phyloP scores from a whole-genome alignment of 73 alveolate genomes.

The Paramecium bursaria region DNA sequence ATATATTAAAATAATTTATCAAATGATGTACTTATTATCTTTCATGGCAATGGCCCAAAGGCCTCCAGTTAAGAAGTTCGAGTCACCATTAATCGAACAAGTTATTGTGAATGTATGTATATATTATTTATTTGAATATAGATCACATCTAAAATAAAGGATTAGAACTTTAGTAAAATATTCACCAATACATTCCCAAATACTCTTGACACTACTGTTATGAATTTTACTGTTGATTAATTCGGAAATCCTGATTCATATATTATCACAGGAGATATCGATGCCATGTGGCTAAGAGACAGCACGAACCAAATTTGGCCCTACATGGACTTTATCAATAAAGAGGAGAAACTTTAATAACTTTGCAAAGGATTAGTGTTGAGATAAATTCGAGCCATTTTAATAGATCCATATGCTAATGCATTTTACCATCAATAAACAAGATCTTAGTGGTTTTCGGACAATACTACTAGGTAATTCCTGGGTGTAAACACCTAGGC shows the following conservation, averaged over 20 bases:
- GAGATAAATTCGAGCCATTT: constrained; percentile 74
- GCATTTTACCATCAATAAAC: constrained; percentile 80
- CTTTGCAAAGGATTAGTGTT: constrained; percentile 79
- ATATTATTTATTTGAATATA: too few species aligned
- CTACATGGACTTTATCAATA: constrained; percentile 78
- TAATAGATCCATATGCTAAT: constrained; percentile 88
- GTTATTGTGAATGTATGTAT: constrained; percentile 61
- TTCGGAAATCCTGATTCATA: constrained; percentile 79
- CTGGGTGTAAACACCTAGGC: constrained; percentile 75
- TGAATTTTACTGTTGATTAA: constrained; percentile 56
- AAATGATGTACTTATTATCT: too few species aligned
- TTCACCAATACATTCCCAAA: constrained; percentile 86
- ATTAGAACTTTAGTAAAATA: constrained; percentile 68
- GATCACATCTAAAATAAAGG: constrained; percentile 73
- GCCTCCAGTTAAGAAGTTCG: constrained; percentile 13
- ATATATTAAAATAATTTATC: constrained; percentile 14
- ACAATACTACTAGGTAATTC: constrained; percentile 77
- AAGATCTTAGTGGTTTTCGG: constrained; percentile 80
- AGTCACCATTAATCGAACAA: constrained; percentile 43
- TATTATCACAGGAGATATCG: constrained; percentile 88
- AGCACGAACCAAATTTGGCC: constrained; percentile 87
- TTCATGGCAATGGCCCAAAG: too few species aligned
- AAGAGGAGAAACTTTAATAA: constrained; percentile 75
- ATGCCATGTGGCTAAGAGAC: constrained; percentile 92
- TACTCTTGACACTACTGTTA: constrained; percentile 86